A percentile compares a stretch with the other conserved stretches of the same genome.
These are phyloP conservation scores for Citrus australasica DNA, from an alignment of 345 rosid genomes.

Conservation along the genomic window DNA sequence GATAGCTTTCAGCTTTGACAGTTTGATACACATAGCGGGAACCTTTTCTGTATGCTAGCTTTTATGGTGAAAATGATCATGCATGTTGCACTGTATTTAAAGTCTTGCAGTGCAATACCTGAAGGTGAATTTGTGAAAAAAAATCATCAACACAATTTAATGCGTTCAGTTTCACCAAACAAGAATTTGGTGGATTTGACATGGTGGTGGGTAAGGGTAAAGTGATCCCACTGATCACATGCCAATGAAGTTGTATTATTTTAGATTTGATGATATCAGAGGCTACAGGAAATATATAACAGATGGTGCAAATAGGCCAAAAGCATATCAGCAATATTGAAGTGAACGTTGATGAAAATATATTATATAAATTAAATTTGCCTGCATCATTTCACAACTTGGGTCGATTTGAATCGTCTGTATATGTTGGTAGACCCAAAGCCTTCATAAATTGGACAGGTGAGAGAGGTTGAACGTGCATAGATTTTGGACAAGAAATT, in stretches of 20 bases:
- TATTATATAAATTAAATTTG: no score
- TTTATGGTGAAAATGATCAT: neutral
- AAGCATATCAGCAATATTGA: no score
- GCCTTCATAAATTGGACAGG: neutral
- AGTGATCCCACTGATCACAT: neutral
- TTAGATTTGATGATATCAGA: neutral
- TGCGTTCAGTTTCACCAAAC: slow-evolving; percentile 1
- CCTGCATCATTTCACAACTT: neutral
- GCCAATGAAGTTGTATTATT: neutral
- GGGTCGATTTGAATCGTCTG: neutral
- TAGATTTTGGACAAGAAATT: slow-evolving; percentile 6
- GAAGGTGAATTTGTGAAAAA: neutral
- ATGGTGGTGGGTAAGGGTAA: neutral
- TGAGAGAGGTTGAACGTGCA: neutral
- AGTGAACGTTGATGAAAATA: no score
- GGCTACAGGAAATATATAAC: neutral
- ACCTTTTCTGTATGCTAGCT: neutral
- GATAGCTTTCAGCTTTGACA: neutral
- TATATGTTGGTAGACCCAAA: neutral
- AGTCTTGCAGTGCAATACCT: neutral
- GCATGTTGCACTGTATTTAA: neutral
- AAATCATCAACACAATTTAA: neutral
- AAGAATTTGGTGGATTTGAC: slow-evolving; percentile 12
- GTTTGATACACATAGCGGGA: neutral
- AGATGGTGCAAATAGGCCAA: no score